Conservation (phyloP, 2,329 filamentous ascomycete genomes). For the Fusarium sp. region DNA sequence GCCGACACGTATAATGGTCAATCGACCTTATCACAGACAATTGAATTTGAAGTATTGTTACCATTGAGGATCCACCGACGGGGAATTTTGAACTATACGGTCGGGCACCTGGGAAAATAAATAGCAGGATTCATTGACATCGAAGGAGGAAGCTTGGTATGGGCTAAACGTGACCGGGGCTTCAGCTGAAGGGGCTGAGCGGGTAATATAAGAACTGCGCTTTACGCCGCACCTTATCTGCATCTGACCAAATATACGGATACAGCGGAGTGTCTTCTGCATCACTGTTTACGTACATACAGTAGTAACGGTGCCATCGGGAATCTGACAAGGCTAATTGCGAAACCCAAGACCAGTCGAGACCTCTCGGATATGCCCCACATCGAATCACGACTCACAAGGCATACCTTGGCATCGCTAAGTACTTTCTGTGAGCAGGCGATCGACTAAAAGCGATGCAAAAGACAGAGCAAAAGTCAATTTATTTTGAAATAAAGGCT, state of each 20-base stretch:
- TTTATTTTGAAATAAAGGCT: too few species aligned
- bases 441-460: too few species aligned
- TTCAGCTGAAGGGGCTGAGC: background rate
- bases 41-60: fast-evolving
- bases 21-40: background rate
- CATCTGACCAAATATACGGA: background rate
- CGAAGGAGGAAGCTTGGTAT: background rate
- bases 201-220: background rate
- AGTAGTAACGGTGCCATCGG: background rate
- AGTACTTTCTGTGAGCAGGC: too few species aligned
- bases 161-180: too few species aligned
- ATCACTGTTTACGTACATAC: background rate
- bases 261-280: background rate
- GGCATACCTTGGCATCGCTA: background rate
- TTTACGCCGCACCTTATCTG: background rate
- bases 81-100: background rate
- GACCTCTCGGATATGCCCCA: background rate
- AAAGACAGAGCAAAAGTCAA: background rate
- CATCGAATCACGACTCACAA: background rate
- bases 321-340: background rate
- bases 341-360: background rate
- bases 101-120: background rate
- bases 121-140: background rate
- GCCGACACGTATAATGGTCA: background rate
- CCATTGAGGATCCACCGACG: background rate